Evolutionary conservation across 371 early-diverging fungal genomes (phyloP), one percentile per base, ranked within the genome.

Genomic region (Umbelopsis sp.): DNA sequence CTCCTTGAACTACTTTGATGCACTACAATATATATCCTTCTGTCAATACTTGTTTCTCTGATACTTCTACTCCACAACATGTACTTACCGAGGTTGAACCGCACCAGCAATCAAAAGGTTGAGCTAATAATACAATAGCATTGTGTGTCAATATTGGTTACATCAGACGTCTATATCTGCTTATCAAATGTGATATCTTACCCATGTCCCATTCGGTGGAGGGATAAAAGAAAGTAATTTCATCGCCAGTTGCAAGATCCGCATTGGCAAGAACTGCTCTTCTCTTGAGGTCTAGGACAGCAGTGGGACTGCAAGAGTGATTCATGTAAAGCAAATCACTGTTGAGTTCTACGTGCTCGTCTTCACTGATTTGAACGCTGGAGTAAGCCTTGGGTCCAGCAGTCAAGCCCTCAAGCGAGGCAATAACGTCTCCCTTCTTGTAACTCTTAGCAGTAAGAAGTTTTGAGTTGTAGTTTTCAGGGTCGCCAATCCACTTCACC

Each of bases 71-170:
- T 45, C 4, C 16, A n/a, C 7, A 1, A 41, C 7, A 41, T 41
- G 41, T 41, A 62, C 51, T 68, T 74, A 82, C 82, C 72, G 80
- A 71, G 20, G 74, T 63, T 8, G 87, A 74, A 38, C 89, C 89
- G 71, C 95, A 94, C 93, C 93, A 92, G 77, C 95, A 94, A 25
- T 85, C 79, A 74, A 94, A 94, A 7, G 93, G 91, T 77, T 94
- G 90, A 51, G 80, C 78, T 81, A 74, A 68, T 22, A 51, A 37
- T 45, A 63, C n/a, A 24, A 32, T 41, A 48, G 50, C 51, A 38
- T 45, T 18, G 50, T 37, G 37, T 6, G 12, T 18, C 45, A 63
- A 20, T 64, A 41, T 45, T 24, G 63, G 29, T 25, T 29, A 4
- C 38, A 22, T n/a, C 20, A 1, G 29, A 46, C 10, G 32, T 35